These are phyloP conservation scores for Hypholoma sublateritium DNA, from an alignment of 768 basidiomycete genomes.

Conservation along the genomic window DNA sequence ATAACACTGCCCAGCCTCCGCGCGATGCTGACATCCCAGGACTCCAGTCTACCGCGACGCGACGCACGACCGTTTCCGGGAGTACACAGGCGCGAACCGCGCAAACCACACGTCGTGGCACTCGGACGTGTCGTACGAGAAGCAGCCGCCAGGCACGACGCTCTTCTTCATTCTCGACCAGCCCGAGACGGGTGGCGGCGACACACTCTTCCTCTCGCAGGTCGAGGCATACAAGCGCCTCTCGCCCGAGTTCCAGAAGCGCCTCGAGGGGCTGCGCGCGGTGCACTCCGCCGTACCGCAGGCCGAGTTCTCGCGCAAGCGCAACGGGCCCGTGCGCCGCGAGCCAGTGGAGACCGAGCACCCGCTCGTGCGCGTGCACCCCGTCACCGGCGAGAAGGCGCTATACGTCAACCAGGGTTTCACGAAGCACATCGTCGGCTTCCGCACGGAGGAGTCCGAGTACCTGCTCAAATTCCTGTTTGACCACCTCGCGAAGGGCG, in stretches of 20 bases:
- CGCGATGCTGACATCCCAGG: not conserved
- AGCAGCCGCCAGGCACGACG: conserved; percentile 53
- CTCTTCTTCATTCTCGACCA: conserved; percentile 59
- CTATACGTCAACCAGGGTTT: conserved; percentile 59
- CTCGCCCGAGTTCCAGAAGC: conserved; percentile 55
- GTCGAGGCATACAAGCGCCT: conserved; percentile 61
- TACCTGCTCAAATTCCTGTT: conserved; percentile 54
- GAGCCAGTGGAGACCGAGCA: conserved; percentile 49
- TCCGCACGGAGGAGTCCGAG: conserved; percentile 54
- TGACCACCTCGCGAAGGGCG: conserved; percentile 50
- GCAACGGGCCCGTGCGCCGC: conserved; percentile 47
- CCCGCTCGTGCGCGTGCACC: conserved; percentile 57
- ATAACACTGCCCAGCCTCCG: not conserved
- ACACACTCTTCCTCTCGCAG: conserved; percentile 57
- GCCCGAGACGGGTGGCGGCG: conserved; percentile 43
- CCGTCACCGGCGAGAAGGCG: conserved; percentile 62
- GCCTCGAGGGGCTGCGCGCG: conserved; percentile 55
- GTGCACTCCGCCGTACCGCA: conserved; percentile 57
- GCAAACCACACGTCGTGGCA: conserved; percentile 48
- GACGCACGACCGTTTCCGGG: conserved; percentile 39
- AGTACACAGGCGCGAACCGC: conserved; percentile 42
- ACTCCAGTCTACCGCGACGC: conserved; percentile 49
- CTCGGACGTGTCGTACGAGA: conserved; percentile 60
- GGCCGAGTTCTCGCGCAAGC: conserved; percentile 42
- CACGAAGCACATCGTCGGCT: conserved; percentile 54